A percentile compares a stretch with the other conserved stretches of the same genome.
Conservation (phyloP, 2,329 filamentous ascomycete genomes). For the Cordyceps tenuipes region DNA sequence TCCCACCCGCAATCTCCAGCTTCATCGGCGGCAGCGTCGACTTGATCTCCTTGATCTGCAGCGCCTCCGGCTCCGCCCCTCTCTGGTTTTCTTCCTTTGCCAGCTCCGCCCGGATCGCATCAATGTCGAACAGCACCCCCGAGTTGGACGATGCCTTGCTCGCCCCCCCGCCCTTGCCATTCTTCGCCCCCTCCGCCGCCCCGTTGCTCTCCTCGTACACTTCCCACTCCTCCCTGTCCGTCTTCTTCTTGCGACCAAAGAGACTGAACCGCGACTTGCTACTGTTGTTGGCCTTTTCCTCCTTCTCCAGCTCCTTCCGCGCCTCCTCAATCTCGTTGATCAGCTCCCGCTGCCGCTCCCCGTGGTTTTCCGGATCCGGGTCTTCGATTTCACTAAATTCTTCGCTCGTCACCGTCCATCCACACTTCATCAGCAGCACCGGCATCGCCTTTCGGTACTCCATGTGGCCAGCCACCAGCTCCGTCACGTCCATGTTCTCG, state of each 20-base stretch:
- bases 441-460: slow-evolving; percentile 93
- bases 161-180: slow-evolving; percentile 10
- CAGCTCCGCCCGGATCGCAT: slow-evolving; percentile 82
- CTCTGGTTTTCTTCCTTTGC: slow-evolving; percentile 55
- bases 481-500: slow-evolving; percentile 84
- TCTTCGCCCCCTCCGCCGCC: slow-evolving; percentile 29
- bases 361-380: slow-evolving; percentile 89
- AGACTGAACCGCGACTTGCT: slow-evolving; percentile 55
- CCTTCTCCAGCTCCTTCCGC: slow-evolving; percentile 73
- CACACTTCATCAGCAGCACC: slow-evolving; percentile 72
- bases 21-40: slow-evolving; percentile 88
- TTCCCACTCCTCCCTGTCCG: slow-evolving; percentile 84
- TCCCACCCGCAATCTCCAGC: slow-evolving; percentile 46
- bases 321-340: slow-evolving; percentile 97
- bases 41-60: slow-evolving; percentile 70
- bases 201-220: slow-evolving; percentile 66
- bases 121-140: slow-evolving; percentile 83
- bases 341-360: slow-evolving; percentile 77
- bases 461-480: slow-evolving; percentile 87
- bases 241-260: slow-evolving; percentile 75
- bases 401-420: slow-evolving; percentile 85
- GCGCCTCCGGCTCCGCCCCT: slow-evolving; percentile 32
- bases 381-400: slow-evolving; percentile 97
- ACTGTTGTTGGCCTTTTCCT: slow-evolving; percentile 52
- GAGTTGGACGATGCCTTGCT: slow-evolving; percentile 32